phyloP scores from a whole-genome alignment of 768 basidiomycete species.

The Trametes meyenii region DNA sequence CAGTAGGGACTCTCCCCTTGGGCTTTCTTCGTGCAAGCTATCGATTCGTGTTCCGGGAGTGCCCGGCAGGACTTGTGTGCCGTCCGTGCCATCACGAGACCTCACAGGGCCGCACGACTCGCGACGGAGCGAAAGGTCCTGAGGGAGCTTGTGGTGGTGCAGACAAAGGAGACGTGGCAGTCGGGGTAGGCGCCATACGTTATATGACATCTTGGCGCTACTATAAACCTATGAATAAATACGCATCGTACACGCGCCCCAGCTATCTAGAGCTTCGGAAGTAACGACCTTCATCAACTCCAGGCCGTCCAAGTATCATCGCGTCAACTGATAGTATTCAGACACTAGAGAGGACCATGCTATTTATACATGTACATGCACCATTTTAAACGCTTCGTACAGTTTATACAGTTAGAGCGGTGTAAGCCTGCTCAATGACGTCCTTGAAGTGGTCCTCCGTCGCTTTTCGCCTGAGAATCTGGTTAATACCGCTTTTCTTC shows the following conservation, averaged over 20 bases:
- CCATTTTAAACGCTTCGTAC: too few relatives aligned
- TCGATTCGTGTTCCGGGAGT: not conserved
- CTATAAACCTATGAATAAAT: not conserved
- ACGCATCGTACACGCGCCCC: too few relatives aligned
- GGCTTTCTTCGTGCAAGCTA: not conserved
- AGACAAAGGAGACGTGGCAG: not conserved
- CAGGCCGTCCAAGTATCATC: not conserved
- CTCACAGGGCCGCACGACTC: not conserved
- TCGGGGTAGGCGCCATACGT: not conserved
- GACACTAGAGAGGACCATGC: not conserved
- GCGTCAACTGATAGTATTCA: not conserved
- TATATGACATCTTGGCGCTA: not conserved
- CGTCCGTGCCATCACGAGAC: not conserved
- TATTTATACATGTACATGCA: too few relatives aligned
- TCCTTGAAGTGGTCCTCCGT: constrained; percentile 16
- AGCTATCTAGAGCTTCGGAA: not conserved
- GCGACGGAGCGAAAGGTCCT: not conserved
- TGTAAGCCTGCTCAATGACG: constrained; percentile 5
- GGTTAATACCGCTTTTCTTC: not conserved
- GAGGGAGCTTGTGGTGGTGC: not conserved
- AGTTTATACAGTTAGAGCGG: not conserved
- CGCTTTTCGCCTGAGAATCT: constrained; percentile 13
- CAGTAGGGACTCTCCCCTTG: not conserved
- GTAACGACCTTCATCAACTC: not conserved
- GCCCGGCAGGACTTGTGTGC: not conserved